Base-by-base conservation (phyloP, 768 basidiomycete genomes). In the Serendipita sp. region DNA sequence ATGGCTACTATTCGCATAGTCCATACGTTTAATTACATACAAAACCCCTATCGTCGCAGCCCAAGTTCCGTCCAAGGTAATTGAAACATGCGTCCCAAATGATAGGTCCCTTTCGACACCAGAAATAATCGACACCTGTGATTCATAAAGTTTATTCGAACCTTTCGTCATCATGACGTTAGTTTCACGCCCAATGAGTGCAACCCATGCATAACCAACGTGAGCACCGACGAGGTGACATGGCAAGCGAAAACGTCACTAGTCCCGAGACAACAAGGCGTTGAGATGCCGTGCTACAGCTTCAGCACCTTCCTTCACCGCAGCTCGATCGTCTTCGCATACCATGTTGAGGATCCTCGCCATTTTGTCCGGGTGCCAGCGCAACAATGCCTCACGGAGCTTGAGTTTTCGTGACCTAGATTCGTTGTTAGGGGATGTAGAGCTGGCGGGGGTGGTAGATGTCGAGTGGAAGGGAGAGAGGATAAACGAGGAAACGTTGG, bases 291-390 rank as follows among this genome's bases (percentile, higher is more conserved):
- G 53, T 65, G 77, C 76, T 3, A 84, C 78, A 18, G 72, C 63
- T 65, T 76, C 75, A 5, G 83, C 74, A 0, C 81, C 83, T 58
- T 76, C 74, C 29, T 70, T 73, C 6, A 83, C 79, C 3, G 69
- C 71, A 18, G 77, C 76, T 66, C 72, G 64, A 64, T 83, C 80
- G n/a, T 76, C 75, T 1, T 75, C 73, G 0, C 72, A 71, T 5
- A 81, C 77, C 40, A 76, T 75, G 15, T 70, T 66, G n/a, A 83
- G 68, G 15, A 83, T 65, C 1, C 66, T 64, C 2, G 78, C 75
- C 67, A 81, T 74, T 73, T 85, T 86, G 70, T 86, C 84, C 1
- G 85, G 84, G 69, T 85, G 85, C 80, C 83, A 87, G 6, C 83
- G 77, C 64, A 88, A 72, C 48, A 89, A 71, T 0, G 83, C 81